Evolutionary conservation across 306 rosid genomes (phyloP), one percentile per base, ranked within the genome.

Genomic region (Sicyos edulis): DNA sequence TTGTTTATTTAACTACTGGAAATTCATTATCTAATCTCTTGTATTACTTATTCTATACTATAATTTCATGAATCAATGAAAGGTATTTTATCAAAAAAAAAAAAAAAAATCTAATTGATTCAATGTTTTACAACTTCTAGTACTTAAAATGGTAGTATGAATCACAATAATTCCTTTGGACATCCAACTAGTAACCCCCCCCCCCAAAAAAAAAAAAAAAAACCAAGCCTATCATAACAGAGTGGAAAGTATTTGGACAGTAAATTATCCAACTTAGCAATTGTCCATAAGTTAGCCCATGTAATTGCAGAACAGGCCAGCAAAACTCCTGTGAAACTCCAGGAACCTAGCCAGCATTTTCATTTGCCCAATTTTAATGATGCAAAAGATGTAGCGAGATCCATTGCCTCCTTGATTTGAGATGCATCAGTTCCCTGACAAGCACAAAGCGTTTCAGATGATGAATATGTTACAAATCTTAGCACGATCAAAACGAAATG

Each of bases 381-480:
- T 10, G 97, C 97, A 78, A 93, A 87, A 21, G 78, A 61, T 42
- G 83, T 75, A 5, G 97, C 99, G 59, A 91, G 83, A 60, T 82
- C 83, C 56, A 93, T 84, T 4, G 96, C 96, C 84, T 91, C 99
- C 2, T 83, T 78, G 70, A 93, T 65, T 0, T 66, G 85, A 16
- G 95, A 82, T 50, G 96, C 96, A 73, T 93, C 95, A 10, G 88
- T 89, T 61, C 99, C 99, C 99, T 93, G 97, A 20, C 78, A 80
- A 47, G 4, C 13, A 44, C 22, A 24, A 51, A 11, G 4, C 59
- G 75, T 44, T 8, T 14, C 49, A 50, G 32, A 17, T 8, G 58
- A 54, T 47, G 16, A 62, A n/a, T 40, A n/a, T n/a, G 26, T 61
- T 61, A 29, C 7, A 61, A 3, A 60, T 29, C 3, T 7, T 24